These are phyloP conservation scores for Gnomoniopsis smithogilvyi DNA, from an alignment of 2,329 filamentous ascomycete genomes.

Conservation along the genomic window DNA sequence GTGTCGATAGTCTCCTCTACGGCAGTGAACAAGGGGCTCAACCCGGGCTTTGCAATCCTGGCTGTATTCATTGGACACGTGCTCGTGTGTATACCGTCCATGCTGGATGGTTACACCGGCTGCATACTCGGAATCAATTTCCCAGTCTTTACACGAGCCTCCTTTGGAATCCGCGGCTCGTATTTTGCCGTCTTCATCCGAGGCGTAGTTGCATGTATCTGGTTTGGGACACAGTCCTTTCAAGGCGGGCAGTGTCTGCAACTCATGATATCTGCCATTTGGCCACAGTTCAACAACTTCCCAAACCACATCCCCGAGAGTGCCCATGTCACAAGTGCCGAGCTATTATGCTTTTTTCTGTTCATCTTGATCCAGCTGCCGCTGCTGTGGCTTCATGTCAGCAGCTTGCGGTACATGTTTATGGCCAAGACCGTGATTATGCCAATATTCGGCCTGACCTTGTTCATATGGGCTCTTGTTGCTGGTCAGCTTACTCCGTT, in stretches of 20 bases:
- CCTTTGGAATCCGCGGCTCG: conserved; percentile 30
- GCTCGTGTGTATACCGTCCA: neutral
- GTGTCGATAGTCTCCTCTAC: neutral
- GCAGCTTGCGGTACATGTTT: conserved; percentile 22
- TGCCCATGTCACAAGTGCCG: conserved; percentile 32
- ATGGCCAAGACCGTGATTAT: conserved; percentile 18
- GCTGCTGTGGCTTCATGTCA: conserved; percentile 21
- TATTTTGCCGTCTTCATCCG: conserved; percentile 28
- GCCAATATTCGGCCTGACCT: neutral
- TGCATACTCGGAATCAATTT: conserved; percentile 20
- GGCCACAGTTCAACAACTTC: conserved; percentile 37
- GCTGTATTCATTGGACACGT: neutral
- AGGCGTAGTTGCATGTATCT: conserved; percentile 30
- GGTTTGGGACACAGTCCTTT: conserved; percentile 29
- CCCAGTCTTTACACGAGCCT: conserved; percentile 27
- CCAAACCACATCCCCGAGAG: conserved; percentile 36
- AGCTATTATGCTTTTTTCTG: conserved; percentile 26
- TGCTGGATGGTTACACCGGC: neutral
- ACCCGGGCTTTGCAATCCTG: conserved; percentile 5
- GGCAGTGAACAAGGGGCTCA: conserved; percentile 6
- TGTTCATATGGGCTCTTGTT: conserved; percentile 5
- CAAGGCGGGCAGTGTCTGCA: conserved; percentile 28
- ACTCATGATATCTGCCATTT: conserved; percentile 33
- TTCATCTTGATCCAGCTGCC: conserved; percentile 24
- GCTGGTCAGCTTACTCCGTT: neutral